phyloP scores from a whole-genome alignment of 208 protist genomes.

The Borovskyia barvae region DNA sequence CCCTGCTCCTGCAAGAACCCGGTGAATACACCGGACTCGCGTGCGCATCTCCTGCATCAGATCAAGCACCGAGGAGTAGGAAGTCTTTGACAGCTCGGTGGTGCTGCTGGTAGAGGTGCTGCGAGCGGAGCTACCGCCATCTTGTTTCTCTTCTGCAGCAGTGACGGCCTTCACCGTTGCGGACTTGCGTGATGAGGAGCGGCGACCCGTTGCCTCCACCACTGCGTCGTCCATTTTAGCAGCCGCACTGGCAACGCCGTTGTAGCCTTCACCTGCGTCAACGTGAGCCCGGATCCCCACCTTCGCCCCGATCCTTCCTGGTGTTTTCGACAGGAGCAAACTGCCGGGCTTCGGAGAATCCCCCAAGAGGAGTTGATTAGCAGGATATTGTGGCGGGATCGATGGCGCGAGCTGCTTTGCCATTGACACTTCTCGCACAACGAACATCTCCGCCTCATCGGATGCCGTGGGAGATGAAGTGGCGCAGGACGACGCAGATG shows the following conservation, averaged over 20 bases:
- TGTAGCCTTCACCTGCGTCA: neutral
- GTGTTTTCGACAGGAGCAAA: neutral
- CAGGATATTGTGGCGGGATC: neutral
- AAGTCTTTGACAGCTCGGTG: neutral
- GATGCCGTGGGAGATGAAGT: neutral
- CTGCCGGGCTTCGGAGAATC: neutral
- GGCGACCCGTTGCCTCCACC: neutral
- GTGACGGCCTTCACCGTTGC: neutral
- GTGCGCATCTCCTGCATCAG: constrained; percentile 46
- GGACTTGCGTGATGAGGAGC: neutral
- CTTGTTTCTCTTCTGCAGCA: neutral
- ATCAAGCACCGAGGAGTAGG: constrained; percentile 7
- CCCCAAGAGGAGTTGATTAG: constrained; percentile 3
- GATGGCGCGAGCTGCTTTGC: constrained; percentile 5
- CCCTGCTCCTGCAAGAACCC: constrained; percentile 32
- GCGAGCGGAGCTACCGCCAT: neutral
- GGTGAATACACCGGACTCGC: constrained; percentile 51
- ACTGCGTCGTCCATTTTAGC: neutral
- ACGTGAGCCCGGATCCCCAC: too few species aligned
- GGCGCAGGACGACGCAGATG: neutral
- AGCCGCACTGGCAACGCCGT: neutral
- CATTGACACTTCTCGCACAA: constrained; percentile 7
- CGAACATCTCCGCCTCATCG: constrained; percentile 7
- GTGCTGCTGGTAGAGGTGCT: neutral
- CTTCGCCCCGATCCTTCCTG: too few species aligned